Percentiles rank a stretch among this genome's conserved stretches.
phyloP scores from a whole-genome alignment of 2,329 filamentous ascomycete genomes.

The Eutypa lata region DNA sequence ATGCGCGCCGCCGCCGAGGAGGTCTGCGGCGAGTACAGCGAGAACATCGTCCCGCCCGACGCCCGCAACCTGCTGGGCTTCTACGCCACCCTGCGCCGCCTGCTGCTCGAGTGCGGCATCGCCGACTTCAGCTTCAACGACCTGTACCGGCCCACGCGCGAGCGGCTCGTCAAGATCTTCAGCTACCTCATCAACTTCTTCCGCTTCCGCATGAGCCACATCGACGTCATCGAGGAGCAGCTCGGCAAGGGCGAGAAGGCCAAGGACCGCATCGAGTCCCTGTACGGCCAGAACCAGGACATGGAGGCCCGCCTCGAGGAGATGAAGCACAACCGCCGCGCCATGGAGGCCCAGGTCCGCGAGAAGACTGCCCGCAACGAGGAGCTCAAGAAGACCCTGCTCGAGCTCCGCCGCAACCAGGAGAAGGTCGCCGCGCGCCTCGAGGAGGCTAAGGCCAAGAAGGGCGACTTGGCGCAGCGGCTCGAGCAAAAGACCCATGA shows the following conservation, averaged over 20 bases:
- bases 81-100: slow-evolving; percentile 75
- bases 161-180: slow-evolving; percentile 89
- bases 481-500: slow-evolving; percentile 70
- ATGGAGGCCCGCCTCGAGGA: slow-evolving; percentile 77
- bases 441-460: slow-evolving; percentile 78
- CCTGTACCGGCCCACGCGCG: slow-evolving; percentile 85
- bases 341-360: slow-evolving; percentile 76
- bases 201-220: slow-evolving; percentile 91
- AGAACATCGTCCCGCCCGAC: slow-evolving; percentile 75
- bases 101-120: slow-evolving; percentile 86
- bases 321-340: slow-evolving; percentile 74
- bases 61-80: slow-evolving; percentile 95
- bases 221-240: slow-evolving; percentile 83
- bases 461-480: slow-evolving; percentile 67
- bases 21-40: slow-evolving; percentile 76
- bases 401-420: slow-evolving; percentile 79
- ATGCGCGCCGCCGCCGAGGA: slow-evolving; percentile 92
- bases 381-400: slow-evolving; percentile 75
- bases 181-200: slow-evolving; percentile 99
- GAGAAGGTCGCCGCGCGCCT: slow-evolving; percentile 79
- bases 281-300: slow-evolving; percentile 83
- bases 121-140: slow-evolving; percentile 92
- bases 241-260: slow-evolving; percentile 87
- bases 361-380: slow-evolving; percentile 86
- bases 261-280: slow-evolving; percentile 80